Percentiles rank a stretch among this genome's conserved stretches.
Conservation (phyloP, 1,139 yeast genomes). For the Meyerozyma athensensis region DNA sequence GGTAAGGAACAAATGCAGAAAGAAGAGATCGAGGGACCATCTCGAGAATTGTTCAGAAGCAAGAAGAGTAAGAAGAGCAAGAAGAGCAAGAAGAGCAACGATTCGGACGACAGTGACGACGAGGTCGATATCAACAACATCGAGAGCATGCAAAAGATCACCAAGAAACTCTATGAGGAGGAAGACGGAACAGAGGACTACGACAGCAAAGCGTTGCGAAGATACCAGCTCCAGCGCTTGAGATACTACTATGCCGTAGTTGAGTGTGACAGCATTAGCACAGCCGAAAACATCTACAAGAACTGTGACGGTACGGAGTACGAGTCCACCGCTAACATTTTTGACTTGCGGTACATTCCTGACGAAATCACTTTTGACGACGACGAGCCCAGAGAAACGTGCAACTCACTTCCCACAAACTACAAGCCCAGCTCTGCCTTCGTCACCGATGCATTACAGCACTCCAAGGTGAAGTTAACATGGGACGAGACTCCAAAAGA, state of each 20-base stretch:
- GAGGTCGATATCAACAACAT: slow-evolving; percentile 44
- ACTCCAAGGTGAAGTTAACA: slow-evolving; percentile 86
- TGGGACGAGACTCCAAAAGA: slow-evolving; percentile 99
- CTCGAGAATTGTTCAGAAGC: slow-evolving; percentile 68
- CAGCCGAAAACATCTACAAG: slow-evolving; percentile 74
- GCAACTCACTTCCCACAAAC: slow-evolving; percentile 66
- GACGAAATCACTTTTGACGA: slow-evolving; percentile 85
- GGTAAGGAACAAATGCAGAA: slow-evolving; percentile 90
- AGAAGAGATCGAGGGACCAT: slow-evolving; percentile 92
- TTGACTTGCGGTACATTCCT: slow-evolving; percentile 89
- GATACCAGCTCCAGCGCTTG: slow-evolving; percentile 83
- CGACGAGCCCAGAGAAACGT: slow-evolving; percentile 63
- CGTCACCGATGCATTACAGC: slow-evolving; percentile 90
- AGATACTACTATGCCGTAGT: slow-evolving; percentile 94
- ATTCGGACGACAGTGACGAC: slow-evolving; percentile 37
- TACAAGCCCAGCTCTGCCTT: slow-evolving; percentile 77
- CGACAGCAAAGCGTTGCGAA: slow-evolving; percentile 58
- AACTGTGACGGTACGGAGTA: slow-evolving; percentile 94
- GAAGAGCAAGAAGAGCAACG: slow-evolving; percentile 24
- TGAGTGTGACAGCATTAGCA: slow-evolving; percentile 65
- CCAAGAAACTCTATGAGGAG: slow-evolving; percentile 64
- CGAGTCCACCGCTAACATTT: slow-evolving; percentile 92
- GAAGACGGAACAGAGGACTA: slow-evolving; percentile 70
- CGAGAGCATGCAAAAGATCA: slow-evolving; percentile 47
- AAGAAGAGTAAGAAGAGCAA: slow-evolving; percentile 23